These are phyloP conservation scores for Begonia fuchsioides DNA, from an alignment of 306 rosid genomes.

Conservation along the genomic window DNA sequence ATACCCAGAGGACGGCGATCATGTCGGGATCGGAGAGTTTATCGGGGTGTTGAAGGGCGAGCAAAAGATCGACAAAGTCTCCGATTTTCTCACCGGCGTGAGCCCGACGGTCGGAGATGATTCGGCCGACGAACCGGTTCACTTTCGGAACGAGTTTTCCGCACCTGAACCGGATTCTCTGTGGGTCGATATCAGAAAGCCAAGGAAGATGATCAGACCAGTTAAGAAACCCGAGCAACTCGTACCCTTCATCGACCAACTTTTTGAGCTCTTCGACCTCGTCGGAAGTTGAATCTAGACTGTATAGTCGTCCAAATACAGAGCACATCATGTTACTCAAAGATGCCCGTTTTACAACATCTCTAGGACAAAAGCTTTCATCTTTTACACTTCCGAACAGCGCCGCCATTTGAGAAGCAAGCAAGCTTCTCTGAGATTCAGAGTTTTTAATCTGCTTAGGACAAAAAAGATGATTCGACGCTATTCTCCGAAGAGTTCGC, in stretches of 20 bases:
- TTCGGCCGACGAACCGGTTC: constrained; percentile 50
- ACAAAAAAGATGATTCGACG: constrained; percentile 62
- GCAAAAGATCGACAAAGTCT: constrained; percentile 80
- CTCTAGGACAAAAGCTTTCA: constrained; percentile 10
- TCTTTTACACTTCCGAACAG: constrained; percentile 1
- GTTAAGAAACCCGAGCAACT: constrained; percentile 57
- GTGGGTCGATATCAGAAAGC: constrained; percentile 42
- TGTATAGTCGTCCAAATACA: constrained; percentile 49
- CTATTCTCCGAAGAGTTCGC: constrained; percentile 64
- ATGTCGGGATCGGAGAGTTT: constrained; percentile 62
- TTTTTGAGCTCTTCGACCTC: constrained; percentile 30
- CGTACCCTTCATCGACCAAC: constrained; percentile 75
- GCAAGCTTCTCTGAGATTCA: constrained; percentile 26
- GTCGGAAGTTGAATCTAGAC: constrained; percentile 4
- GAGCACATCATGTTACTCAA: constrained; percentile 71
- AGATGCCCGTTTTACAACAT: constrained; percentile 45
- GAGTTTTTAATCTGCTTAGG: constrained; percentile 82
- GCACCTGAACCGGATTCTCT: constrained; percentile 63
- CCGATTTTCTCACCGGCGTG: constrained; percentile 10
- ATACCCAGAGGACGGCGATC: constrained; percentile 95
- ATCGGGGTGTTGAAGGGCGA: constrained; percentile 63
- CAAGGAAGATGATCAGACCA: constrained; percentile 88
- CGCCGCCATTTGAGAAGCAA: constrained; percentile 35
- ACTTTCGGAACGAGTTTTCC: constrained; percentile 49
- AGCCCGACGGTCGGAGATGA: constrained; percentile 46